Evolutionary conservation across 495 filamentous ascomycete genomes (phyloP).

Genomic region (Pseudoneurospora amorphoporcata): DNA sequence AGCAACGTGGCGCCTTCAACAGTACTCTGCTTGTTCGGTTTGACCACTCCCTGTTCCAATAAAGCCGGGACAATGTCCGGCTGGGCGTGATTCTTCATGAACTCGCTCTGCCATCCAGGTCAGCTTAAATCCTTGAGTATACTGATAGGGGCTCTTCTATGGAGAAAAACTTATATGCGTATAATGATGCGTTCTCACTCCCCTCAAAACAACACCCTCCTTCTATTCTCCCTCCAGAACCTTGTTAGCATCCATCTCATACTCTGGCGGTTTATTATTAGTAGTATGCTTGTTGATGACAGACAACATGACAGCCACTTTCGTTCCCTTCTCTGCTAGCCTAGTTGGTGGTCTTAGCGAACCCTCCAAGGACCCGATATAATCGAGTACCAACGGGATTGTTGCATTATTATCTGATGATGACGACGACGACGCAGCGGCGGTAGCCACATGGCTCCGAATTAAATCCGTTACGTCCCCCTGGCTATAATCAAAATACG

Average conservation of each 20-base stretch:
- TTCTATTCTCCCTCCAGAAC: constrained; percentile 28
- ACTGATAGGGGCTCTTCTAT: not conserved
- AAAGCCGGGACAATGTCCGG: constrained; percentile 39
- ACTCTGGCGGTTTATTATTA: constrained; percentile 28
- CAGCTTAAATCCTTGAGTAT: not conserved
- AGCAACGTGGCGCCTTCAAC: constrained; percentile 38
- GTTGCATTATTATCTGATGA: not conserved
- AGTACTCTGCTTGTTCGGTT: constrained; percentile 36
- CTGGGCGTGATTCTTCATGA: constrained; percentile 37
- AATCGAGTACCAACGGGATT: constrained; percentile 40
- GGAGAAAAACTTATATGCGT: constrained; percentile 22
- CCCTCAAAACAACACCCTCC: constrained; percentile 36
- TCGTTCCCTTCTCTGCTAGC: constrained; percentile 33
- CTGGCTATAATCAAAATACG: constrained; percentile 38
- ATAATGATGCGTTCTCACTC: constrained; percentile 41
- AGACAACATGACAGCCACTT: constrained; percentile 42
- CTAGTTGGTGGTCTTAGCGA: constrained; percentile 31
- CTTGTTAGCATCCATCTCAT: constrained; percentile 30
- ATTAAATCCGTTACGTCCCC: constrained; percentile 27
- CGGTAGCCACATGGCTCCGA: constrained; percentile 7
- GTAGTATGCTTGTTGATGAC: constrained; percentile 37
- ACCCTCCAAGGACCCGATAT: constrained; percentile 38
- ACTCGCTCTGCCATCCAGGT: constrained; percentile 30
- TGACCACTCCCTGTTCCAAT: constrained; percentile 31
- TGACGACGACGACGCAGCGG: not conserved